Conservation (phyloP, 2,329 filamentous ascomycete genomes). For the Geoglossum cookeanum region DNA sequence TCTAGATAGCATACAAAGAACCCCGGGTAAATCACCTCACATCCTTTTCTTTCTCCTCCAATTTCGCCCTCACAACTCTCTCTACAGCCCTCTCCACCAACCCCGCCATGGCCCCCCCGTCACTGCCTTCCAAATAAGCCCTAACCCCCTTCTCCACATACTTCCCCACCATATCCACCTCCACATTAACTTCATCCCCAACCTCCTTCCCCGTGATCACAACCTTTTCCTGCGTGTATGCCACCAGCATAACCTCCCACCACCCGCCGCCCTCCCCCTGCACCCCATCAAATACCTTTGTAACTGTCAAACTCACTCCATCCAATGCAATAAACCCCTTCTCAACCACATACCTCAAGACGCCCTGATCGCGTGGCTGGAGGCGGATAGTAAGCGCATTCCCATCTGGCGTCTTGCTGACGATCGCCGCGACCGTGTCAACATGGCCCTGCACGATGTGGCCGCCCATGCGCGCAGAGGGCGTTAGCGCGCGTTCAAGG, state of each 20-base stretch:
- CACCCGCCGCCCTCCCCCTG: constrained; percentile 49
- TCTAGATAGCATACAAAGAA: too few species aligned
- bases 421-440: constrained; percentile 66
- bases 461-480: constrained; percentile 85
- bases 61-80: constrained; percentile 52
- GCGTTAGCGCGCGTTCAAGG: constrained; percentile 70
- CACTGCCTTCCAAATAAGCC: constrained; percentile 46
- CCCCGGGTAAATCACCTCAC: too few species aligned
- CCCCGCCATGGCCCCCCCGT: constrained; percentile 15
- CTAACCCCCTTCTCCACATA: constrained; percentile 59
- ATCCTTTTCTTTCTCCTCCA: constrained; percentile 20
- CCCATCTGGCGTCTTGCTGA: constrained; percentile 57
- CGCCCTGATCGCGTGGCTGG: constrained; percentile 44
- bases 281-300: constrained; percentile 52
- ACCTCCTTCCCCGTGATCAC: constrained; percentile 59
- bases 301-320: constrained; percentile 85
- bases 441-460: constrained; percentile 98
- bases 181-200: constrained; percentile 74
- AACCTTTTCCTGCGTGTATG: constrained; percentile 87
- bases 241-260: constrained; percentile 92
- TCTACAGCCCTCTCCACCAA: constrained; percentile 37
- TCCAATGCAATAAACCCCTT: constrained; percentile 94
- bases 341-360: constrained; percentile 79
- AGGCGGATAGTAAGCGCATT: constrained; percentile 82
- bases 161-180: constrained; percentile 69